phyloP scores from a whole-genome alignment of 208 protist genomes.

The Crithidia brevicula region DNA sequence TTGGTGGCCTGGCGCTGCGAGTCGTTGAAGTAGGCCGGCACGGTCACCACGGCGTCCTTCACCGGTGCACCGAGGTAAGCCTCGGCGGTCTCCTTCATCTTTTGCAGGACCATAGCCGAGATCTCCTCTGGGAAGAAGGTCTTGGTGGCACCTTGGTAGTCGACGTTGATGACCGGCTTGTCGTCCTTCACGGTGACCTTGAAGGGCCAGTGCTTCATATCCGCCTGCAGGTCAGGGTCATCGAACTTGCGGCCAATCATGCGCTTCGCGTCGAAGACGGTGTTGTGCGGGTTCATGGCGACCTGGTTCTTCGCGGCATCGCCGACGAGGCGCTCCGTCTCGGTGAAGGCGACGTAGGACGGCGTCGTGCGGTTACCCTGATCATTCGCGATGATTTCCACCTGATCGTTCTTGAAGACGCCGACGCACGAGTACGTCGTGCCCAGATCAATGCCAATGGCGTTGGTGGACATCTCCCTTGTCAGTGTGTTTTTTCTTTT shows the following conservation, averaged over 20 bases:
- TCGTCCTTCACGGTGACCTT: conserved; percentile 90
- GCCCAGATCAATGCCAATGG: conserved; percentile 95
- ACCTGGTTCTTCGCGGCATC: conserved; percentile 92
- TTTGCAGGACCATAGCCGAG: conserved; percentile 86
- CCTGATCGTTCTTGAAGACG: conserved; percentile 96
- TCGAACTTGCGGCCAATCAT: conserved; percentile 93
- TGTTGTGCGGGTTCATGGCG: conserved; percentile 92
- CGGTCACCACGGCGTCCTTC: conserved; percentile 96
- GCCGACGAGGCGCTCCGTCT: conserved; percentile 91
- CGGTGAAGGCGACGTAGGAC: conserved; percentile 97
- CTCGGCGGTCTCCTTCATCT: conserved; percentile 95
- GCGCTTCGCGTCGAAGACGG: conserved; percentile 92
- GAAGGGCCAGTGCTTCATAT: conserved; percentile 96
- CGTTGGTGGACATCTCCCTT: conserved; percentile 38
- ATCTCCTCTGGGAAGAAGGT: conserved; percentile 89
- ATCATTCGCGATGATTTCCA: conserved; percentile 93
- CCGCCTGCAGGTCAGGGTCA: conserved; percentile 92
- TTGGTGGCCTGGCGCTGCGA: conserved; percentile 99
- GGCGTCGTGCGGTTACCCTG: conserved; percentile 95
- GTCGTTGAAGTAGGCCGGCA: conserved; percentile 99
- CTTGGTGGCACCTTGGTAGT: conserved; percentile 73
- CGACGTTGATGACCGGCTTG: conserved; percentile 79
- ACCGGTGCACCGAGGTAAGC: conserved; percentile 94
- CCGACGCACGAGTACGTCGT: conserved; percentile 98
- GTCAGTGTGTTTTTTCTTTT: neutral